Conservation (phyloP, 768 basidiomycete genomes). For the Suillus weaverae region DNA sequence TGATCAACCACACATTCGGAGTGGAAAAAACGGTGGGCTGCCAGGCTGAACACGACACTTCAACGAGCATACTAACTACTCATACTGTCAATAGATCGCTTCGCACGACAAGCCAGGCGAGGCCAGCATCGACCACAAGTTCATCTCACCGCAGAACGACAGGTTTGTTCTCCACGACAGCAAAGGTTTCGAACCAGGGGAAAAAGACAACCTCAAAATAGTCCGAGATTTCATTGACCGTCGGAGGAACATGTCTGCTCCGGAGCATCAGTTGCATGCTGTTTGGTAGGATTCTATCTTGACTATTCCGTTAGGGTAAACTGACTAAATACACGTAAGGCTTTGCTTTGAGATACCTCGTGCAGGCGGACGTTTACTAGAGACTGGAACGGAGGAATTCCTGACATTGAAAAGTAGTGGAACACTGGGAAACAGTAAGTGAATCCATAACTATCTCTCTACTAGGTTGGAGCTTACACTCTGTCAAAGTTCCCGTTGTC, state of each 20-base stretch:
- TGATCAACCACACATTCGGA: conserved; percentile 5
- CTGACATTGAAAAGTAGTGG: neutral
- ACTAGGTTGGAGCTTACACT: neutral
- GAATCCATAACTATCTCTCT: neutral
- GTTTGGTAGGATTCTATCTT: conserved; percentile 9
- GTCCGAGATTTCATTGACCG: conserved; percentile 14
- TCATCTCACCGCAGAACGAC: conserved; percentile 15
- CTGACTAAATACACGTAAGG: neutral
- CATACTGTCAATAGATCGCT: neutral
- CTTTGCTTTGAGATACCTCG: conserved; percentile 6
- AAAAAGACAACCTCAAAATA: neutral
- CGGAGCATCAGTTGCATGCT: conserved; percentile 15
- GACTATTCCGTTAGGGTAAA: neutral
- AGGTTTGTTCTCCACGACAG: conserved; percentile 20
- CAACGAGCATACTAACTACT: neutral
- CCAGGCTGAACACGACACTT: neutral
- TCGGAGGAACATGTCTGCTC: neutral
- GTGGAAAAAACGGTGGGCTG: conserved; percentile 5
- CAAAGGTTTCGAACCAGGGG: conserved; percentile 17
- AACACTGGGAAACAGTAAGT: conserved; percentile 6
- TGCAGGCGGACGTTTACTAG: neutral
- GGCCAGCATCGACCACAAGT: conserved; percentile 14
- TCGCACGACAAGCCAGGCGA: conserved; percentile 8
- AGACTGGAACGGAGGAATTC: neutral
- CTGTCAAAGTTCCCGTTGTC: conserved; percentile 4